Percentiles rank a stretch among this genome's conserved stretches.
These are phyloP conservation scores for Plectosphaerella sp. DNA, from an alignment of 2,329 filamentous ascomycete species.

Conservation along the genomic window DNA sequence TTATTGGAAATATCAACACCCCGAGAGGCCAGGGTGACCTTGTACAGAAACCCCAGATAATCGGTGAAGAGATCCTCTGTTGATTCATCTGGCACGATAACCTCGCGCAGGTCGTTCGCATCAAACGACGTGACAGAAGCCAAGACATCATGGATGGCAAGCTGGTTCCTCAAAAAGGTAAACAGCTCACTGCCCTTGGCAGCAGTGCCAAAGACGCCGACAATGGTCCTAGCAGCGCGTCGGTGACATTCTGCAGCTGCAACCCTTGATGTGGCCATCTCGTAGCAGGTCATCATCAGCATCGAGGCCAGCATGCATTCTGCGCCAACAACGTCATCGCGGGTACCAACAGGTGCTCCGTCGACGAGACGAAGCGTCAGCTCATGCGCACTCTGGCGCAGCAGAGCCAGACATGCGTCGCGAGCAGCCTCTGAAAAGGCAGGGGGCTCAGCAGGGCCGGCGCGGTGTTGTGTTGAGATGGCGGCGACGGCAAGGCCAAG, in stretches of 20 bases:
- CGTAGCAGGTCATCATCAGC: constrained; percentile 20
- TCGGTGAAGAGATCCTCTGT: constrained; percentile 16
- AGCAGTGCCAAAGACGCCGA: constrained; percentile 17
- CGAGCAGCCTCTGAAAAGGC: constrained; percentile 20
- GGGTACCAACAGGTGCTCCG: constrained; percentile 14
- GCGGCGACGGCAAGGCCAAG: constrained; percentile 22
- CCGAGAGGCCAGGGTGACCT: constrained; percentile 14
- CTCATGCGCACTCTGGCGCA: constrained; percentile 11
- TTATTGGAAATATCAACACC: neutral
- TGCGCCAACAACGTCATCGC: constrained; percentile 17
- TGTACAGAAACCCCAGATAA: constrained; percentile 15
- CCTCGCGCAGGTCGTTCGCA: neutral
- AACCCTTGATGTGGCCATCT: constrained; percentile 20
- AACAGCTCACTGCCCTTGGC: constrained; percentile 16
- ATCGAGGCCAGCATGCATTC: constrained; percentile 25
- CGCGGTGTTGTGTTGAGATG: constrained; percentile 21
- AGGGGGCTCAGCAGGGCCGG: constrained; percentile 1
- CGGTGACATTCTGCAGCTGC: constrained; percentile 21
- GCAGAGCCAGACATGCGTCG: constrained; percentile 19
- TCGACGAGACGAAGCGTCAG: constrained; percentile 17
- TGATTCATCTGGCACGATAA: neutral
- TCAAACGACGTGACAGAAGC: constrained; percentile 21
- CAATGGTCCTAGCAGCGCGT: constrained; percentile 20
- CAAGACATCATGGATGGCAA: constrained; percentile 21
- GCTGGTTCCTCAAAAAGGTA: constrained; percentile 21